Conservation (phyloP, 2,329 filamentous ascomycete species). For the Arthrobotrys entomopaga region DNA sequence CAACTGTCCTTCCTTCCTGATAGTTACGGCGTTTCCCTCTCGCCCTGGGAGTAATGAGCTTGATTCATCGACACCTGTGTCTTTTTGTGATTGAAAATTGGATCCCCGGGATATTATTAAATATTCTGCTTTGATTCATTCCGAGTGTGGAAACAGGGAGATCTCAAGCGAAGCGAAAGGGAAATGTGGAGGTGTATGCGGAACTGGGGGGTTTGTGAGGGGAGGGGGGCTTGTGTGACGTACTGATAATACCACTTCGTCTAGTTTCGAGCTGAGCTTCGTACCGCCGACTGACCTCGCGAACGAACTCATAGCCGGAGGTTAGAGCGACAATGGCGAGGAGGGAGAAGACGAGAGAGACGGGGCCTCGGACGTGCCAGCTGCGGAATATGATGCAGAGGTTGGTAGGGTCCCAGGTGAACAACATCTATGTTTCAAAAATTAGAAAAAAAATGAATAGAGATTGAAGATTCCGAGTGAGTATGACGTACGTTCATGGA, state of each 20-base stretch:
- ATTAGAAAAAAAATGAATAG: background rate
- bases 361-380: constrained; percentile 83
- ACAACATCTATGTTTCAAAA: constrained; percentile 78
- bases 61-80: constrained; percentile 57
- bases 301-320: constrained; percentile 91
- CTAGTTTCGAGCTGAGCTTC: constrained; percentile 71
- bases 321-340: constrained; percentile 82
- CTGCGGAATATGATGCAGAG: constrained; percentile 93
- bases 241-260: constrained; percentile 60
- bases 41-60: constrained; percentile 71
- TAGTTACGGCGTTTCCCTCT: constrained; percentile 24
- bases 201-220: background rate
- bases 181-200: constrained; percentile 1
- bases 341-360: constrained; percentile 82
- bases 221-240: constrained; percentile 4
- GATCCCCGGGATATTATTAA: constrained; percentile 10
- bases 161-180: constrained; percentile 31
- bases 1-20: constrained; percentile 75
- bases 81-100: constrained; percentile 14
- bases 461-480: background rate
- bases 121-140: constrained; percentile 30
- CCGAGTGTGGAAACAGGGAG: constrained; percentile 34
- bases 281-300: constrained; percentile 79
- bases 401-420: constrained; percentile 92
- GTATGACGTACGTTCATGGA: constrained; percentile 57